Base-by-base conservation (phyloP, 2,329 filamentous ascomycete genomes). In the Aspergillus tubingensis region DNA sequence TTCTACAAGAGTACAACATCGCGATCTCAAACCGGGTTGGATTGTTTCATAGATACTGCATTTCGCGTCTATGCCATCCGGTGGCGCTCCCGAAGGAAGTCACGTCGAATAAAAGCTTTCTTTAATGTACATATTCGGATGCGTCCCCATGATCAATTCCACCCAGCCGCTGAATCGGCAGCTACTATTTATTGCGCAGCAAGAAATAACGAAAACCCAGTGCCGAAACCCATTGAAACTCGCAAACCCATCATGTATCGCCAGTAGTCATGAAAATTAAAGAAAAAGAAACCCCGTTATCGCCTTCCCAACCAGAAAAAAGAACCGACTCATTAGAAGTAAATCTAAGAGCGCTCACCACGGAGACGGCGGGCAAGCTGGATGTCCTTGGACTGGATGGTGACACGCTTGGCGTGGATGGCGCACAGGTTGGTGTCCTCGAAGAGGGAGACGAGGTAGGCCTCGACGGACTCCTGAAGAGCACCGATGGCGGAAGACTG, bases 391-490 rank as follows among this genome's bases (percentile, higher is more conserved):
- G 78, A 80, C 76, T 82, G 94, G 82, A 98, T 98, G 76, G 94
- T 98, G 76, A 98, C 95, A 84, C 95, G 92, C 88, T 98, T 98
- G 82, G 95, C 94, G 83, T 98, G 95, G 80, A 98, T 96, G 76
- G 95, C 94, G 83, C 94, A 98, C 56, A 96, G 84, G 85, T 98
- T 98, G 83, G 94, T 97, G 79, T 98, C 94, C 82, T 98, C 93
- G 74, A 98, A 98, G 68, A 98, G 89, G 48, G 93, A 96, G 81
- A 98, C 93, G 74, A 99, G 90, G 83, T 97, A 98, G 2, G 95
- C 96, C 85, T 99, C 95, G 68, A 96, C 93, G 58, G 95, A 96
- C 86, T 99, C 95, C 84, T 99, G 94, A 43, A 99, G 89, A 68
- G 95, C 95, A 75, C 92, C 91, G 77, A 99, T 97, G 79, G 95